Percentiles rank a stretch among this genome's conserved stretches.
These are phyloP conservation scores for Naganishia sp. DNA, from an alignment of 1,284 basidiomycete genomes.

Conservation along the genomic window DNA sequence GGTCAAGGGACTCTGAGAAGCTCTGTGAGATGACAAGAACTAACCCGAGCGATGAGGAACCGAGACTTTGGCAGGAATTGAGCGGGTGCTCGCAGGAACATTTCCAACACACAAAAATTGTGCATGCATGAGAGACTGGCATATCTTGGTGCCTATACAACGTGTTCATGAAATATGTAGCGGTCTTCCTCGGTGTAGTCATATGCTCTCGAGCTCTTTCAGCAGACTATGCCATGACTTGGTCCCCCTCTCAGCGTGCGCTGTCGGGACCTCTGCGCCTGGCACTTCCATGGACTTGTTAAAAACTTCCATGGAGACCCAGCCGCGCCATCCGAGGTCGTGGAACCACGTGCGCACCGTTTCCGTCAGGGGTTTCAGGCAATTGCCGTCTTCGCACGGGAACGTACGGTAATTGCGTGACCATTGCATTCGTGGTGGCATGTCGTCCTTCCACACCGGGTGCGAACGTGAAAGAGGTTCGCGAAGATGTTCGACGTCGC, in stretches of 20 bases:
- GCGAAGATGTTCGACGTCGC: constrained; percentile 30
- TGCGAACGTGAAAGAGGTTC: constrained; percentile 27
- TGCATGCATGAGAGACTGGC: background rate
- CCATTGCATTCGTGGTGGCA: constrained; percentile 35
- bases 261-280: background rate
- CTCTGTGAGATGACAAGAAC: background rate
- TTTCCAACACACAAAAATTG: background rate
- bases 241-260: constrained; percentile 19
- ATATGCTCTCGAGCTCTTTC: constrained; percentile 12
- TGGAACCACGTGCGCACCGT: constrained; percentile 23
- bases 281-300: constrained; percentile 24
- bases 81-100: too few relatives aligned
- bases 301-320: constrained; percentile 26
- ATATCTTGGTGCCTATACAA: constrained; percentile 3
- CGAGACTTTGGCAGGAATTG: too few relatives aligned
- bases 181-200: too few relatives aligned
- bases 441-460: constrained; percentile 26
- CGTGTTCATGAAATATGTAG: background rate
- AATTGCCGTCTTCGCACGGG: constrained; percentile 31
- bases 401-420: constrained; percentile 34
- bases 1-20: background rate
- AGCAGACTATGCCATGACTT: constrained; percentile 22
- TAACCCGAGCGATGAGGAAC: too few relatives aligned
- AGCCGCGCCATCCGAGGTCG: constrained; percentile 22
- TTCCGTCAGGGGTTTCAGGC: constrained; percentile 20